These are phyloP conservation scores for Lepraria neglecta DNA, from an alignment of 495 filamentous ascomycete species.

Conservation along the genomic window DNA sequence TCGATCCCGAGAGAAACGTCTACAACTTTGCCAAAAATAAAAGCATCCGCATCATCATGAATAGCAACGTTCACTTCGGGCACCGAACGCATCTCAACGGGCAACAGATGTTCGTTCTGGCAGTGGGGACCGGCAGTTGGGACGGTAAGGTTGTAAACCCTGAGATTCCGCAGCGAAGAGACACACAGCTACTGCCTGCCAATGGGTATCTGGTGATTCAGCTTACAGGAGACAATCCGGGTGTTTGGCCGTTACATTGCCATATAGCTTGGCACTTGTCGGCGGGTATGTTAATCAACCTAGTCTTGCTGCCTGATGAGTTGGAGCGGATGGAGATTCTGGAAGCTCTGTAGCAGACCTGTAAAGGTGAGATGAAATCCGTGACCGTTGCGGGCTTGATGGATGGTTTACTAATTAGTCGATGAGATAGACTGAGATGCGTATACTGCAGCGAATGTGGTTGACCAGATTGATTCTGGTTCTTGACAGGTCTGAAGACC, in stretches of 20 bases:
- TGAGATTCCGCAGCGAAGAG: constrained; percentile 15
- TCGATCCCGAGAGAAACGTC: constrained; percentile 43
- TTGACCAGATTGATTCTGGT: constrained; percentile 43
- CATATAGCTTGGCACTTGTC: constrained; percentile 51
- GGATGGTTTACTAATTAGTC: too few species aligned
- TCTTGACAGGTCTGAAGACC: constrained; percentile 27
- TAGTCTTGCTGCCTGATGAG: constrained; percentile 41
- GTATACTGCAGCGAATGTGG: constrained; percentile 30
- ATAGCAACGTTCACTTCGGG: constrained; percentile 32
- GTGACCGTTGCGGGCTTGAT: constrained; percentile 28
- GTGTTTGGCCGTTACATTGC: constrained; percentile 51
- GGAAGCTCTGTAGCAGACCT: background rate
- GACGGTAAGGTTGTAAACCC: constrained; percentile 23
- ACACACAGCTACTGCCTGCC: constrained; percentile 15
- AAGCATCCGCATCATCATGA: constrained; percentile 48
- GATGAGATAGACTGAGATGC: constrained; percentile 33
- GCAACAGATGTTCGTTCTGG: constrained; percentile 33
- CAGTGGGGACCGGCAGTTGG: constrained; percentile 27
- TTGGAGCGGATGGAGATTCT: constrained; percentile 25
- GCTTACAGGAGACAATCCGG: constrained; percentile 52
- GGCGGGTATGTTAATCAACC: constrained; percentile 42
- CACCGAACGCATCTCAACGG: constrained; percentile 38
- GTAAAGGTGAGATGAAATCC: constrained; percentile 22
- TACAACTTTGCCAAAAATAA: constrained; percentile 42
- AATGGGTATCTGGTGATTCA: constrained; percentile 44